Evolutionary conservation across 176 grass and related monocot species (phyloP).

Genomic region (Oryza coarctata): DNA sequence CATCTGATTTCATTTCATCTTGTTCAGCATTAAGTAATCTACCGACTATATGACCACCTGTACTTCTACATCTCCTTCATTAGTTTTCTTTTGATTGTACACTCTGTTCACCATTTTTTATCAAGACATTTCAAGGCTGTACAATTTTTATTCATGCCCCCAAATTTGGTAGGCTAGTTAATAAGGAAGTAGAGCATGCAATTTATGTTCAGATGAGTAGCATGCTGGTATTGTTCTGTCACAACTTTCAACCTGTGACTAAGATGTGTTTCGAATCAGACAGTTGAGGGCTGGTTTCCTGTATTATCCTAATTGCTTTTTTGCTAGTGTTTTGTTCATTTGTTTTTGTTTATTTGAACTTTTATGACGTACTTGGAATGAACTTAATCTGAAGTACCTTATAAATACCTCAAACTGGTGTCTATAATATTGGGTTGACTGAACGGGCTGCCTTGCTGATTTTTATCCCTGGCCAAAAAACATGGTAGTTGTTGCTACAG

Average conservation of each 20-base stretch:
- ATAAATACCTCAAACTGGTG: background rate
- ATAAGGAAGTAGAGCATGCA: background rate
- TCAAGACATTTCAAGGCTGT: background rate
- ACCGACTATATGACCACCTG: background rate
- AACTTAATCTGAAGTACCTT: background rate
- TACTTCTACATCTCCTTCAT: background rate
- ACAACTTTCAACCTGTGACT: background rate
- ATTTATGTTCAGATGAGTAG: background rate
- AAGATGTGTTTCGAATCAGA: slow-evolving; percentile 1
- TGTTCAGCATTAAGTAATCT: background rate
- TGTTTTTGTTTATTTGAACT: background rate
- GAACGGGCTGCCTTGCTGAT: background rate
- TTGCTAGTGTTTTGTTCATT: background rate
- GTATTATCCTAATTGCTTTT: background rate
- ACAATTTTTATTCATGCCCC: background rate
- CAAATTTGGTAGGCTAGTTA: background rate
- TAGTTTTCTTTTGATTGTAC: slow-evolving; percentile 17
- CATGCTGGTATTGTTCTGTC: background rate
- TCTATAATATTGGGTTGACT: background rate
- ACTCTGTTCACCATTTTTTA: slow-evolving; percentile 5
- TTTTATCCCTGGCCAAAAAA: background rate
- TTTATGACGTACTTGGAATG: background rate
- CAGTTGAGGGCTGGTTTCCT: background rate
- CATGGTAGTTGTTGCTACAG: slow-evolving; percentile 9
- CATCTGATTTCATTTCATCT: background rate